phyloP scores from a whole-genome alignment of 2,329 filamentous ascomycete species.

The Talaromyces amestolkiae region DNA sequence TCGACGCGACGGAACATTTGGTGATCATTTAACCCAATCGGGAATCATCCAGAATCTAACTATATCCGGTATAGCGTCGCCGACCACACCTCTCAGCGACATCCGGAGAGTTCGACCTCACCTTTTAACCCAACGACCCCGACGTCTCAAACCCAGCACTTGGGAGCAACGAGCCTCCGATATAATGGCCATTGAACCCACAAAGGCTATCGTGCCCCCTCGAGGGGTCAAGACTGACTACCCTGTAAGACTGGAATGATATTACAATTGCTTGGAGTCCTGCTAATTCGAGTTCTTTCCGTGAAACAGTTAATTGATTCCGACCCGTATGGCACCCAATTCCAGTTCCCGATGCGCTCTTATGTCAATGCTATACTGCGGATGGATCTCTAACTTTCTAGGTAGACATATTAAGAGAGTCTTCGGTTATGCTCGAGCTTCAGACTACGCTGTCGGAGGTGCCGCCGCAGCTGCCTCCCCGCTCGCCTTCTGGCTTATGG shows the following conservation, averaged over 20 bases:
- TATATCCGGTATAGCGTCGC: background rate
- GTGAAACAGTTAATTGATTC: constrained; percentile 85
- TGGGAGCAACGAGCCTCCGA: constrained; percentile 10
- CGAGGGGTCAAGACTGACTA: constrained; percentile 81
- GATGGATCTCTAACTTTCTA: constrained; percentile 28
- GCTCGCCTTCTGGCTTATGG: constrained; percentile 71
- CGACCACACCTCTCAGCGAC: background rate
- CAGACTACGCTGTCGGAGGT: constrained; percentile 74
- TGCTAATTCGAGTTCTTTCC: constrained; percentile 8
- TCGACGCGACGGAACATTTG: constrained; percentile 19
- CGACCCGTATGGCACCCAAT: constrained; percentile 69
- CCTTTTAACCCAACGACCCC: constrained; percentile 3
- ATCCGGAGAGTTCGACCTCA: constrained; percentile 12
- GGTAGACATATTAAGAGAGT: constrained; percentile 86
- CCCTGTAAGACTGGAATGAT: constrained; percentile 62
- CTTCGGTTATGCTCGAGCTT: constrained; percentile 76
- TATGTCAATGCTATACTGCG: background rate
- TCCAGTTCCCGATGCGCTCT: background rate
- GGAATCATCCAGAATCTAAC: background rate
- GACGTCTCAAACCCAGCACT: background rate
- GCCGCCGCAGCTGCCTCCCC: constrained; percentile 70
- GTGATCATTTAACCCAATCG: constrained; percentile 18
- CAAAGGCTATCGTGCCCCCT: constrained; percentile 61
- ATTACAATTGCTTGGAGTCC: background rate
- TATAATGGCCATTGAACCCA: constrained; percentile 38